These are phyloP conservation scores for Colletotrichum liaoningense DNA, from an alignment of 2,329 filamentous ascomycete genomes.

Conservation along the genomic window DNA sequence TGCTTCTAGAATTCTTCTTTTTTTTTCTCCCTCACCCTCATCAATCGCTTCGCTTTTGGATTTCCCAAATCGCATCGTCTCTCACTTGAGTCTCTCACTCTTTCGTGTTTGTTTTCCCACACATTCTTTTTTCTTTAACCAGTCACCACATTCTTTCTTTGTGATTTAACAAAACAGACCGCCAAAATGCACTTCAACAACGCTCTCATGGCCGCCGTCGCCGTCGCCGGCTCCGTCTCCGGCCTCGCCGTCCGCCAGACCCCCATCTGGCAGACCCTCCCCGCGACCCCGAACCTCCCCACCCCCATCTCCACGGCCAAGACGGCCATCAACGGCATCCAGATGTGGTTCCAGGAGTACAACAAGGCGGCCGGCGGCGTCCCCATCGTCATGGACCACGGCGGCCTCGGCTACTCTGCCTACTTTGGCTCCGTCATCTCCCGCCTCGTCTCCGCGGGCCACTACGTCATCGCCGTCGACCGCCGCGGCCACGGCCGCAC, in stretches of 20 bases:
- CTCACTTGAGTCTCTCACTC: conserved; percentile 26
- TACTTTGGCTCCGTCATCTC: conserved; percentile 53
- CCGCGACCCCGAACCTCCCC: conserved; percentile 50
- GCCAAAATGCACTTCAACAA: conserved; percentile 25
- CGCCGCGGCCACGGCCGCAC: conserved; percentile 55
- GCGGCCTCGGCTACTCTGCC: conserved; percentile 54
- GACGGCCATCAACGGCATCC: conserved; percentile 48
- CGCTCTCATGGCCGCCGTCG: conserved; percentile 8
- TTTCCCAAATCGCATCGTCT: conserved; percentile 16
- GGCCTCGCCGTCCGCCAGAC: conserved; percentile 42
- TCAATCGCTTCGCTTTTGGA: background rate
- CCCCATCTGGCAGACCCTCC: conserved; percentile 48
- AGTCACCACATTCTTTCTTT: background rate
- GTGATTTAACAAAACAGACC: background rate
- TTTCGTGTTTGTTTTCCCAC: background rate
- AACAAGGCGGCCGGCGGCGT: conserved; percentile 46
- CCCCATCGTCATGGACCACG: conserved; percentile 53
- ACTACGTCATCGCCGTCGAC: conserved; percentile 54
- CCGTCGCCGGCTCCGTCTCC: conserved; percentile 22
- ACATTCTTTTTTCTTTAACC: background rate
- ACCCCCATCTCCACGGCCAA: conserved; percentile 44
- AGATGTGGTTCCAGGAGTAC: conserved; percentile 56
- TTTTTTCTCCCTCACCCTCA: background rate
- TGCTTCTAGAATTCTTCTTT: too few species aligned
- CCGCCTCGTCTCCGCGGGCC: conserved; percentile 44